Evolutionary conservation across 192 early-diverging fungal species (phyloP).

Genomic region (Backusella tarrabulga): DNA sequence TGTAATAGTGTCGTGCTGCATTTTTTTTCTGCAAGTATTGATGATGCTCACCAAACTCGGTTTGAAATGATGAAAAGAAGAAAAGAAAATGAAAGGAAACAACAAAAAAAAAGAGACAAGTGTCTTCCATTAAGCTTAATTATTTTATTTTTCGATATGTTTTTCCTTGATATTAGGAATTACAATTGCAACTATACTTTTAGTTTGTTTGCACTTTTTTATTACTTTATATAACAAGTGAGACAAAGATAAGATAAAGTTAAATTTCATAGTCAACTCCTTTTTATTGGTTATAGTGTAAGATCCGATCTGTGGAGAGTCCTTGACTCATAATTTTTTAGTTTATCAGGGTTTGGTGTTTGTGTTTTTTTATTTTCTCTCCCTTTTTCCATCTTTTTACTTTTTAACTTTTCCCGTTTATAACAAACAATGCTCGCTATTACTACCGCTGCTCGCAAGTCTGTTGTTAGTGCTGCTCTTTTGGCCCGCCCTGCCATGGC

Average conservation of each 20-base stretch:
- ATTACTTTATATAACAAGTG: neutral
- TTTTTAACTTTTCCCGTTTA: neutral
- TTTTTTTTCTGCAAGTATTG: neutral
- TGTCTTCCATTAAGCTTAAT: neutral
- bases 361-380: neutral
- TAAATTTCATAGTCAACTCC: neutral
- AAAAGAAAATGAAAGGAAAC: neutral
- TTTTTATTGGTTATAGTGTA: neutral
- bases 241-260: constrained; percentile 10
- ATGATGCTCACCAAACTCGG: neutral
- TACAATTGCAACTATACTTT: neutral
- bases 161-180: neutral
- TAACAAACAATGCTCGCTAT: constrained; percentile 1
- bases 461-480: neutral
- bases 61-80: neutral
- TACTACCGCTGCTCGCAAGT: neutral
- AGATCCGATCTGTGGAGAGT: neutral
- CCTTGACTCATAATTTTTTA: constrained; percentile 5
- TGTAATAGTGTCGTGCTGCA: neutral
- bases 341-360: neutral
- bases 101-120: neutral
- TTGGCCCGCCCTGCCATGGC: constrained; percentile 5
- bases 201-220: neutral
- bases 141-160: neutral
- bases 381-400: neutral